Base-by-base conservation (phyloP, 2,329 filamentous ascomycete species). In the Sclerotinia subarctica region DNA sequence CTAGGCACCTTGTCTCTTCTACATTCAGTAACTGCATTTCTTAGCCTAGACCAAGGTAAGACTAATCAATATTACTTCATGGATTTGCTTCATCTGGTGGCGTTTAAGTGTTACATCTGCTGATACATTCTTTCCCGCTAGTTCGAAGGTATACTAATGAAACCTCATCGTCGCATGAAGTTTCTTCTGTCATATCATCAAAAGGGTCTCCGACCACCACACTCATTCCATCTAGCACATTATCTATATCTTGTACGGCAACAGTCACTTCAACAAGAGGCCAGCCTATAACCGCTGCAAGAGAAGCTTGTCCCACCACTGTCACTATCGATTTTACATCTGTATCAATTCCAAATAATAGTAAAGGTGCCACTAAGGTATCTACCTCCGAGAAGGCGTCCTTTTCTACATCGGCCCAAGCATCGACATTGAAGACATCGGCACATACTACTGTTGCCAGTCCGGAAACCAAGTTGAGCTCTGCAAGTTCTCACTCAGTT, bases 1-100 rank as follows among this genome's bases (percentile, higher is more conserved):
- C 21, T 54, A 24, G 70, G 71, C 53, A 70, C 69, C 51, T 54
- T 71, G 66, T 66, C 69, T 56, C 70, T 74, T 52, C 57, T 70
- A 47, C 69, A 69, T 66, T 68, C 63, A 57, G 72, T 69, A 63
- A 68, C 64, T 29, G 67, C 69, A 29, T 29, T 44, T 54, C 38
- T 49, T 15, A 56, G 63, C 47, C 49, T 63, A 46, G 13, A 54
- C 35, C 65, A 63, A 63, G 65, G 65, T 67, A 53, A 63, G 65
- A 60, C 29, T 63, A 35, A 35, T 24, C 24, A 62, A 46, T 63
- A 35, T 63, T 67, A 57, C 35, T 54, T 46, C 29, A 26, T 53
- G 49, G n/a, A 15, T 26, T 54, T 64, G 7, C 5, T 54, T 46
- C 42, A 67, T 67, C 47, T 54, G 62, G 57, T 67, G 65, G 65